These are phyloP conservation scores for Volvariella volvacea DNA, from an alignment of 1,284 basidiomycete genomes.

Conservation along the genomic window DNA sequence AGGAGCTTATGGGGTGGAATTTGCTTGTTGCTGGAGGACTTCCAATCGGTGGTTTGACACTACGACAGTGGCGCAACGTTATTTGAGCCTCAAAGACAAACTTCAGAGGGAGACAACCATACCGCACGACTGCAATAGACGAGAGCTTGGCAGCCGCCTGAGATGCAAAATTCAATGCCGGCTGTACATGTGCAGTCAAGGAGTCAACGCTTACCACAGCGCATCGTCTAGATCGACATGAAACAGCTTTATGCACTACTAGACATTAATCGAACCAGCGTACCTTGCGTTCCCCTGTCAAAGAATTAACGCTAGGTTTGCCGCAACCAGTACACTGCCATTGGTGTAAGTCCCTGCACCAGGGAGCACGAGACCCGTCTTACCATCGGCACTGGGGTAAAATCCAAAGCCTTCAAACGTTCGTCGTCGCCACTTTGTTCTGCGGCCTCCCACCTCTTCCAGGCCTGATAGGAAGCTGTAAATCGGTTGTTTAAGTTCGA, in stretches of 20 bases:
- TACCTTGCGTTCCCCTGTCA: background rate
- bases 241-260: background rate
- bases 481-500: background rate
- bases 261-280: background rate
- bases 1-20: conserved; percentile 2
- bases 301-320: background rate
- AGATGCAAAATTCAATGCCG: background rate
- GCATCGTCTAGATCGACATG: background rate
- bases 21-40: background rate
- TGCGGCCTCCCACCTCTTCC: background rate
- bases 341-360: background rate
- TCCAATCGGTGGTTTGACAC: conserved; percentile 9
- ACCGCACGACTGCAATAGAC: conserved; percentile 6
- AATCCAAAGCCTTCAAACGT: background rate
- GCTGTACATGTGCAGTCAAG: background rate
- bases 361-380: background rate
- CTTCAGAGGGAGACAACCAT: background rate
- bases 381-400: background rate
- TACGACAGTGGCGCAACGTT: background rate
- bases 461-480: background rate
- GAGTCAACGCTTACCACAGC: background rate
- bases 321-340: background rate
- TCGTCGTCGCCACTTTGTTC: background rate
- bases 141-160: conserved; percentile 5
- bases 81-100: no score